These are phyloP conservation scores for Spatholobus suberectus DNA, from an alignment of 306 rosid species.

Conservation along the genomic window DNA sequence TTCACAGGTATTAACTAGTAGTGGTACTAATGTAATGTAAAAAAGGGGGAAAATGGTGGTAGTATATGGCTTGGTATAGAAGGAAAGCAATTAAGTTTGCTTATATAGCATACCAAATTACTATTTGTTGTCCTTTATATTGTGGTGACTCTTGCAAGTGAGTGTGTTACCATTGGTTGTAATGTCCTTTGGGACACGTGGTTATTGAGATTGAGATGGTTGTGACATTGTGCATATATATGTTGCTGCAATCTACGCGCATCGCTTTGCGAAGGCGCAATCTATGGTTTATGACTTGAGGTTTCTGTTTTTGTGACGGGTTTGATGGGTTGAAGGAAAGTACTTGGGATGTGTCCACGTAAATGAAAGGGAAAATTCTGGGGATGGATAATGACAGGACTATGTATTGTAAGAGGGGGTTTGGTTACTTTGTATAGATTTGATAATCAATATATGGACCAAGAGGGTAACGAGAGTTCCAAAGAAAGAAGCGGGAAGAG, in stretches of 20 bases:
- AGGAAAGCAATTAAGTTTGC: slow-evolving; percentile 55
- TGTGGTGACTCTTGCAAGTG: background rate
- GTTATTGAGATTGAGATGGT: background rate
- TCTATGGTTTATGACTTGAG: slow-evolving; percentile 10
- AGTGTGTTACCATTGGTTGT: slow-evolving; percentile 8
- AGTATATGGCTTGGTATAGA: slow-evolving; percentile 49
- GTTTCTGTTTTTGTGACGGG: slow-evolving; percentile 9
- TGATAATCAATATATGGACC: slow-evolving; percentile 25
- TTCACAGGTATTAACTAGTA: slow-evolving; percentile 18
- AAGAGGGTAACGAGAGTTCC: slow-evolving; percentile 33
- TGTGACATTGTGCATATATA: slow-evolving; percentile 24
- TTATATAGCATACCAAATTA: slow-evolving; percentile 45
- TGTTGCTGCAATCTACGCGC: slow-evolving; percentile 7
- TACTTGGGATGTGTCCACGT: background rate
- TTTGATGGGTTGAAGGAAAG: slow-evolving; percentile 25
- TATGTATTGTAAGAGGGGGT: background rate
- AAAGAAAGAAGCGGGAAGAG: slow-evolving; percentile 32
- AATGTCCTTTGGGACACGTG: slow-evolving; percentile 27
- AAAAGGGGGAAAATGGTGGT: slow-evolving; percentile 36
- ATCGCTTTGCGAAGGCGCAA: slow-evolving; percentile 26
- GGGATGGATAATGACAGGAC: slow-evolving; percentile 35
- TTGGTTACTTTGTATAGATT: slow-evolving; percentile 21
- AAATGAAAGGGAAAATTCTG: slow-evolving; percentile 8
- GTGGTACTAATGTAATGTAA: slow-evolving; percentile 54
- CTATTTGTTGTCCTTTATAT: slow-evolving; percentile 33